Evolutionary conservation across 1,139 yeast genomes (phyloP).

Genomic region (Petasospora rhodanensis): DNA sequence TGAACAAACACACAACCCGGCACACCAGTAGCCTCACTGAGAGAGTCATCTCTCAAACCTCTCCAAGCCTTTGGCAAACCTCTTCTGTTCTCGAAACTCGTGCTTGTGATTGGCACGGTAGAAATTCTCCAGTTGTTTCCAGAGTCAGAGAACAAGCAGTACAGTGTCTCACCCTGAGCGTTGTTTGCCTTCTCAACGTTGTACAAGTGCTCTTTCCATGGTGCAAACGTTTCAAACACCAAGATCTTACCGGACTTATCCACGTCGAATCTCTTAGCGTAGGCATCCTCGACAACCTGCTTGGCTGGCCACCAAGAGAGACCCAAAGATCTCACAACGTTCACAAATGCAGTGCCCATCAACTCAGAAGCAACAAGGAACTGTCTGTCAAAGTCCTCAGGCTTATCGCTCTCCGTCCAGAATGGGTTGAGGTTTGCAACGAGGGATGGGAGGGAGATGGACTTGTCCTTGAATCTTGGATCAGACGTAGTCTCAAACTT

Average conservation of each 20-base stretch:
- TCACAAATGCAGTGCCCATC: slow-evolving; percentile 77
- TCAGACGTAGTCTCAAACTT: slow-evolving; percentile 50
- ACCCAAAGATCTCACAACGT: slow-evolving; percentile 68
- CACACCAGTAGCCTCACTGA: slow-evolving; percentile 69
- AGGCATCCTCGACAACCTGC: slow-evolving; percentile 66
- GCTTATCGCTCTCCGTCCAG: slow-evolving; percentile 68
- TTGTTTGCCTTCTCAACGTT: slow-evolving; percentile 61
- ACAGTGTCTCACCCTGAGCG: slow-evolving; percentile 55
- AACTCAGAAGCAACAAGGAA: slow-evolving; percentile 70
- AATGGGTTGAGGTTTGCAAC: slow-evolving; percentile 78
- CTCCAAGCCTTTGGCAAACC: slow-evolving; percentile 91
- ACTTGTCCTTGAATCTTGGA: slow-evolving; percentile 48
- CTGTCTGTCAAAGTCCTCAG: slow-evolving; percentile 59
- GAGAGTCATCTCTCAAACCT: slow-evolving; percentile 84
- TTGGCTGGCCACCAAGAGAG: slow-evolving; percentile 92
- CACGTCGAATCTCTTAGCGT: slow-evolving; percentile 47
- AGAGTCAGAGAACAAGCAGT: slow-evolving; percentile 76
- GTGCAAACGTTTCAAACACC: slow-evolving; percentile 68
- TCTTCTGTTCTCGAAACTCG: slow-evolving; percentile 79
- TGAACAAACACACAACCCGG: slow-evolving; percentile 88
- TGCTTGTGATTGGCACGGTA: slow-evolving; percentile 72
- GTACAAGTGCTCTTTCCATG: slow-evolving; percentile 94
- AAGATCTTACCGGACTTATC: slow-evolving; percentile 69
- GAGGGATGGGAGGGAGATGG: slow-evolving; percentile 75
- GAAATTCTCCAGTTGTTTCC: slow-evolving; percentile 81